Conservation (phyloP, 768 basidiomycete species). For the Suillus lakei region DNA sequence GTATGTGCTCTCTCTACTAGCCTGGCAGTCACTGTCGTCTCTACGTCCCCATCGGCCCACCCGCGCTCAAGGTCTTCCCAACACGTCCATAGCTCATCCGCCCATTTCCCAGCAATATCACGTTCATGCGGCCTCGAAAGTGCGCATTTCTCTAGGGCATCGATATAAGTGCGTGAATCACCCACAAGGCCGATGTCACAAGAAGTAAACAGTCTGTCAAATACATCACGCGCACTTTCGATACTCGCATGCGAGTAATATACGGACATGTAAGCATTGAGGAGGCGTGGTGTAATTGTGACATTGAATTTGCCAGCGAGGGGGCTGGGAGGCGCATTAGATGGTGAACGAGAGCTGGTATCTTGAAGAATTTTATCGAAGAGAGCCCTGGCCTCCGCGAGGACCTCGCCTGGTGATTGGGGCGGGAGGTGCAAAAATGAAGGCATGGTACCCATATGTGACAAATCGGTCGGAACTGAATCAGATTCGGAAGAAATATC, state of each 20-base stretch:
- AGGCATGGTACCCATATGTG: slow-evolving; percentile 10
- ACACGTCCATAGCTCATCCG: slow-evolving; percentile 65
- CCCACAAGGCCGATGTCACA: slow-evolving; percentile 35
- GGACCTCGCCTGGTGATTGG: slow-evolving; percentile 71
- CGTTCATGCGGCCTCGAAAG: slow-evolving; percentile 48
- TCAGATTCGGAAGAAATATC: neutral
- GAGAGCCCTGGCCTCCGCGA: slow-evolving; percentile 69
- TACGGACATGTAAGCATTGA: slow-evolving; percentile 84
- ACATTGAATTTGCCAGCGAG: slow-evolving; percentile 60
- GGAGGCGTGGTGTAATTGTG: slow-evolving; percentile 58
- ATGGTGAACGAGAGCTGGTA: slow-evolving; percentile 13
- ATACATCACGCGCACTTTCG: slow-evolving; percentile 51
- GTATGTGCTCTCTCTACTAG: slow-evolving; percentile 71
- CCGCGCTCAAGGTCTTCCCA: slow-evolving; percentile 59
- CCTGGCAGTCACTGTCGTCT: slow-evolving; percentile 39
- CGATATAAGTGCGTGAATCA: slow-evolving; percentile 62
- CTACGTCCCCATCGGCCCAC: slow-evolving; percentile 33
- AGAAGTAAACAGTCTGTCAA: slow-evolving; percentile 49
- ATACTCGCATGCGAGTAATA: slow-evolving; percentile 65
- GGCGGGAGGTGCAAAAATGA: slow-evolving; percentile 63
- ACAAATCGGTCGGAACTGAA: slow-evolving; percentile 2
- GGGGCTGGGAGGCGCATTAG: slow-evolving; percentile 6
- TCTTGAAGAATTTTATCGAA: slow-evolving; percentile 65
- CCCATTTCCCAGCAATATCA: slow-evolving; percentile 53
- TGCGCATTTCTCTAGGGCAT: slow-evolving; percentile 72